These are phyloP conservation scores for Exsudoporus frostii DNA, from an alignment of 768 basidiomycete genomes.

Conservation along the genomic window DNA sequence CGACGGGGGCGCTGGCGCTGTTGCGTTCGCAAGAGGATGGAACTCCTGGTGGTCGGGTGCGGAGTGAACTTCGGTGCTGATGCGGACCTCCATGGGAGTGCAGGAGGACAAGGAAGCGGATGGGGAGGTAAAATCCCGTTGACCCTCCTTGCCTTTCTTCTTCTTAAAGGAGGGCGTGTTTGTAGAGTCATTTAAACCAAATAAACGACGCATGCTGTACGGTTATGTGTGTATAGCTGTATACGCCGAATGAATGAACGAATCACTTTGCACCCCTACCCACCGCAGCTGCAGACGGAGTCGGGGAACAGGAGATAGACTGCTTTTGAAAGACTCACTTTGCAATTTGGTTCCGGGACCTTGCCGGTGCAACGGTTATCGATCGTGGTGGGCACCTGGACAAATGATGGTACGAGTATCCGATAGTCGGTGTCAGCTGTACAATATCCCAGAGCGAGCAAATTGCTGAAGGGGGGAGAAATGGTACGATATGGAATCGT, in stretches of 20 bases:
- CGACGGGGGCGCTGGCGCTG: conserved; percentile 15
- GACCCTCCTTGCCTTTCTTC: conserved; percentile 29
- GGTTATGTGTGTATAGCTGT: conserved; percentile 12
- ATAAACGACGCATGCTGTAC: conserved; percentile 29
- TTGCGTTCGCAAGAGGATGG: conserved; percentile 21
- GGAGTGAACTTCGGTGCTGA: conserved; percentile 30
- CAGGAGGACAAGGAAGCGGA: conserved; percentile 2
- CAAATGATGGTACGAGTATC: not conserved
- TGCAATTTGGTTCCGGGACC: not conserved
- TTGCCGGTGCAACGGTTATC: conserved; percentile 1
- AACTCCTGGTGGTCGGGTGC: conserved; percentile 11
- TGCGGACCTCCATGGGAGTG: conserved; percentile 24
- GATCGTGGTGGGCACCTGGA: conserved; percentile 1
- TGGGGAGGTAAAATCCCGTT: conserved; percentile 5
- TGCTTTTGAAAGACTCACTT: conserved; percentile 11
- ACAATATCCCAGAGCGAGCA: not conserved
- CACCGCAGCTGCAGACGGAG: conserved; percentile 17
- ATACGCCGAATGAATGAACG: conserved; percentile 16
- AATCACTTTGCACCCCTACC: conserved; percentile 5
- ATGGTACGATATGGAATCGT: conserved; percentile 4
- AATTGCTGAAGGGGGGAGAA: not conserved
- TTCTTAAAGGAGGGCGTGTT: conserved; percentile 2
- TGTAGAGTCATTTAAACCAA: conserved; percentile 28
- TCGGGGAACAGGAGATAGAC: conserved; percentile 6
- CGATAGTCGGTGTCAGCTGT: conserved; percentile 1